These are phyloP conservation scores for Phaffomyces opuntiae DNA, from an alignment of 805 yeast genomes.

Conservation along the genomic window DNA sequence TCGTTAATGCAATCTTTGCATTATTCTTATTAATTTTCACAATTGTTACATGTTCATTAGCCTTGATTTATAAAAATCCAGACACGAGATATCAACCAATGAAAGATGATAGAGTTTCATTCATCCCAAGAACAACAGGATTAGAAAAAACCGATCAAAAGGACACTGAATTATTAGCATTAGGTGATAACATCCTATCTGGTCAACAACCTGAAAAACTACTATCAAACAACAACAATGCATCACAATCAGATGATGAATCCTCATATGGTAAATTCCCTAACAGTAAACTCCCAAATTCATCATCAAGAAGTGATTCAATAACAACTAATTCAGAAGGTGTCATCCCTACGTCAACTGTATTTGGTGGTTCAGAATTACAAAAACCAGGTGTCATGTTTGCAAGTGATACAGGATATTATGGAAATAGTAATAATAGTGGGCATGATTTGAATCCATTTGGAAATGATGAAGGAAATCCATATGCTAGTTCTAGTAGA, in stretches of 20 bases:
- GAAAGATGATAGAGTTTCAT: slow-evolving; percentile 95
- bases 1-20: slow-evolving; percentile 85
- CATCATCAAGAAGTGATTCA: slow-evolving; percentile 3
- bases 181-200: slow-evolving; percentile 24
- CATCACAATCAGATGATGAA: slow-evolving; percentile 1
- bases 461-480: not conserved
- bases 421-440: not conserved
- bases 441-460: slow-evolving; percentile 2
- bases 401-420: slow-evolving; percentile 2
- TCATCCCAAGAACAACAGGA: slow-evolving; percentile 55
- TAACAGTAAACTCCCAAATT: not conserved
- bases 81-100: slow-evolving; percentile 94
- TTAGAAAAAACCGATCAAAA: slow-evolving; percentile 20
- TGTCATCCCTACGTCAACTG: slow-evolving; percentile 6
- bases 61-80: slow-evolving; percentile 83
- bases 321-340: not conserved
- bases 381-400: slow-evolving; percentile 7
- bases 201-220: slow-evolving; percentile 23
- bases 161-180: slow-evolving; percentile 23
- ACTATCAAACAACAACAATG: slow-evolving; percentile 6
- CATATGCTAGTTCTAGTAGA: not conserved
- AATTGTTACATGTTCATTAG: slow-evolving; percentile 78
- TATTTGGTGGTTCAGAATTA: not conserved
- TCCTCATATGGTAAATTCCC: slow-evolving; percentile 2
- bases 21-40: slow-evolving; percentile 77